Evolutionary conservation across 164 flowering plant species (phyloP).

Genomic region (Nelumbo lutea): DNA sequence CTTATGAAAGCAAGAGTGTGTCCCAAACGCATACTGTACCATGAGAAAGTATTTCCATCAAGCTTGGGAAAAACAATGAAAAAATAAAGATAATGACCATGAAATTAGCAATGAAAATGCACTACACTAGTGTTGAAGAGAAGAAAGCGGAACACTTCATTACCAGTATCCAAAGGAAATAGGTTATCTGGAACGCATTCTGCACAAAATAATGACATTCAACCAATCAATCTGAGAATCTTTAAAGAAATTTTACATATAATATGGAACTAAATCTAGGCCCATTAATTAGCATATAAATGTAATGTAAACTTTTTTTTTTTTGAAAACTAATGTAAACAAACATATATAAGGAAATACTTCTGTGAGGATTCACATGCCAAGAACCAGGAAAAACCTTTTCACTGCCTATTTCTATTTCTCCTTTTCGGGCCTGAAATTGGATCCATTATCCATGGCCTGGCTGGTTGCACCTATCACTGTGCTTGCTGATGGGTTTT

Average conservation of each 20-base stretch:
- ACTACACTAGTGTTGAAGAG: no score
- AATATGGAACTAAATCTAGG: not conserved
- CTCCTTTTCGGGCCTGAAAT: no score
- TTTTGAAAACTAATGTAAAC: no score
- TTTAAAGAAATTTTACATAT: not conserved
- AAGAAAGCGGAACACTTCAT: not conserved
- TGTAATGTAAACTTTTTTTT: no score
- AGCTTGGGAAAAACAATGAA: not conserved
- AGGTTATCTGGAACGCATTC: constrained; percentile 79
- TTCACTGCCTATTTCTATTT: no score
- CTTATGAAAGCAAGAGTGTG: constrained; percentile 51
- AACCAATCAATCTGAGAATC: not conserved
- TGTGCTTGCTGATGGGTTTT: no score
- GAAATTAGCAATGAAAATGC: not conserved
- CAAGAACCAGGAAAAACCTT: no score
- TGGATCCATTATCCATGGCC: no score
- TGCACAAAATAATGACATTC: constrained; percentile 12
- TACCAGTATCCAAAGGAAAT: constrained; percentile 61
- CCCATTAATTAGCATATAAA: not conserved
- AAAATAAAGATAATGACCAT: not conserved
- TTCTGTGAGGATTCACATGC: no score
- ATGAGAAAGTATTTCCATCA: not conserved
- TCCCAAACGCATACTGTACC: constrained; percentile 51
- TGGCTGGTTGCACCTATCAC: no score
- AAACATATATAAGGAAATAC: no score